Evolutionary conservation across 1,139 yeast genomes (phyloP).

Genomic region (Saccharomyces hybrid): DNA sequence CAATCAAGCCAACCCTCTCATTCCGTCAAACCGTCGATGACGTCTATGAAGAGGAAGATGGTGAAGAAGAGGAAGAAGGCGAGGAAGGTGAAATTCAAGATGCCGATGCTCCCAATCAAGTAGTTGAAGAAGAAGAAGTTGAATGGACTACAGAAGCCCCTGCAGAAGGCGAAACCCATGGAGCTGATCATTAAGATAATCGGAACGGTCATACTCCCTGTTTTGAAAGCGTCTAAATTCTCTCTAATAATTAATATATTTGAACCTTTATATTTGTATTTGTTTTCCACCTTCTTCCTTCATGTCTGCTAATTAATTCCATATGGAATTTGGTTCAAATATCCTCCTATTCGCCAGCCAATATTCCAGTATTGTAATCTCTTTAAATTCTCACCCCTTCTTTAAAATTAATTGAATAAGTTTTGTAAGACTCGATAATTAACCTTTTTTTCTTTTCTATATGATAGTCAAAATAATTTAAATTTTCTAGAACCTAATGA

Average conservation of each 20-base stretch:
- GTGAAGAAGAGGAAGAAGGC: conserved; percentile 38
- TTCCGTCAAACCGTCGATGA: conserved; percentile 67
- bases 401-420: not conserved
- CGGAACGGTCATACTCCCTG: not conserved
- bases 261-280: not conserved
- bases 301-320: conserved; percentile 1
- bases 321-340: not conserved
- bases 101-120: conserved; percentile 2
- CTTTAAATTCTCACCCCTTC: no score
- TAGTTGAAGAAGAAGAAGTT: conserved; percentile 6
- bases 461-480: not conserved
- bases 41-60: conserved; percentile 52
- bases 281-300: not conserved
- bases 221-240: not conserved
- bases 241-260: not conserved
- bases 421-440: not conserved
- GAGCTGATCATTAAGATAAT: not conserved
- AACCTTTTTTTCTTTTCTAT: not conserved
- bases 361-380: not conserved
- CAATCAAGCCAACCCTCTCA: conserved; percentile 70
- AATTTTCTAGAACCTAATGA: not conserved
- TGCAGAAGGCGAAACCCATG: not conserved
- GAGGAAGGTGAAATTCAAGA: conserved; percentile 10
- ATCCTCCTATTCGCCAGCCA: not conserved
- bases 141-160: not conserved